Evolutionary conservation across 2,329 filamentous ascomycete genomes (phyloP).

Genomic region (Penicillium janthinellum): DNA sequence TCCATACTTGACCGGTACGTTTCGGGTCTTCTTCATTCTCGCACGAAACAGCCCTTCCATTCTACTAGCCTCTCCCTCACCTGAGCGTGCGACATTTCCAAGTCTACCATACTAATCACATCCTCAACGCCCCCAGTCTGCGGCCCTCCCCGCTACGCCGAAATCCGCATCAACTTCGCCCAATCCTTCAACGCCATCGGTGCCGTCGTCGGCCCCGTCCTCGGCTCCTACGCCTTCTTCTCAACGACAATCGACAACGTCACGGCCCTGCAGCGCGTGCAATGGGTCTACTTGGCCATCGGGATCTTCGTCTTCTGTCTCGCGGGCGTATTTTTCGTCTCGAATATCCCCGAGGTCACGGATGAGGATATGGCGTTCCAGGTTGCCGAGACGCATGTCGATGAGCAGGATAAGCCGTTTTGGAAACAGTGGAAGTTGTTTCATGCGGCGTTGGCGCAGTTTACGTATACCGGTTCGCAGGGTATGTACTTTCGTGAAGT

Average conservation of each 20-base stretch:
- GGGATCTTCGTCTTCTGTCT: constrained; percentile 70
- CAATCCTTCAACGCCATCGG: constrained; percentile 78
- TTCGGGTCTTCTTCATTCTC: not conserved
- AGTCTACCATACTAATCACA: too few species aligned
- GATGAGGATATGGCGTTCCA: constrained; percentile 69
- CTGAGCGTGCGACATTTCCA: too few species aligned
- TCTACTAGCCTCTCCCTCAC: not conserved
- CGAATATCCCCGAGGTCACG: constrained; percentile 71
- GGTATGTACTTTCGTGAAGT: constrained; percentile 36
- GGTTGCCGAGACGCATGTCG: constrained; percentile 57
- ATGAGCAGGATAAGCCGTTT: constrained; percentile 62
- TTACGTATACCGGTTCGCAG: constrained; percentile 79
- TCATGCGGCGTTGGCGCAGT: constrained; percentile 74
- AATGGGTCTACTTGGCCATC: constrained; percentile 81
- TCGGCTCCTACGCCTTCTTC: constrained; percentile 75
- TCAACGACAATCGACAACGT: constrained; percentile 60
- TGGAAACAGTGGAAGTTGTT: constrained; percentile 73
- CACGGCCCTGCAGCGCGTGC: constrained; percentile 65
- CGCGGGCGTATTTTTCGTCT: constrained; percentile 67
- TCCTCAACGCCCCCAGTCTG: constrained; percentile 52
- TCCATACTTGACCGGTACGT: constrained; percentile 65
- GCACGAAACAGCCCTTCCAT: constrained; percentile 13
- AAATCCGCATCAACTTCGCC: constrained; percentile 75
- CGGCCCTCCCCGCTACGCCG: constrained; percentile 72
- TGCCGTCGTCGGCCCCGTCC: constrained; percentile 70